Conservation (phyloP, 2,329 filamentous ascomycete genomes). For the Ascochyta clinopodiicola region DNA sequence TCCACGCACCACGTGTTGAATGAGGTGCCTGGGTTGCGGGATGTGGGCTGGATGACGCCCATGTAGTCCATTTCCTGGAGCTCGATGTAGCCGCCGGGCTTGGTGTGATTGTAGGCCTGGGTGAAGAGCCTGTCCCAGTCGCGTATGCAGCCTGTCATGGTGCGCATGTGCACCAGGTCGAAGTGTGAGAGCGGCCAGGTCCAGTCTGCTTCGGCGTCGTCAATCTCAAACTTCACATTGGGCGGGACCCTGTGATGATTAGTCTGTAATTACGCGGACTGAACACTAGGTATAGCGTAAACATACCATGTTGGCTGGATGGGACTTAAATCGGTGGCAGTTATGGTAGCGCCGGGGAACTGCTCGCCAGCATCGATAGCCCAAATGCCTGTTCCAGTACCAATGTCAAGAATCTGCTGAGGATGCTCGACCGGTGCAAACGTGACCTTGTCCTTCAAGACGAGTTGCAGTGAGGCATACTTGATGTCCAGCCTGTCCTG, state of each 20-base stretch:
- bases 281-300: background rate
- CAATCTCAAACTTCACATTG: conserved; percentile 38
- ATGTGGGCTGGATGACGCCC: conserved; percentile 33
- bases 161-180: conserved; percentile 63
- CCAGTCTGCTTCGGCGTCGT: conserved; percentile 40
- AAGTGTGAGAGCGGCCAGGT: conserved; percentile 56
- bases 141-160: conserved; percentile 60
- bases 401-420: conserved; percentile 39
- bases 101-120: conserved; percentile 54
- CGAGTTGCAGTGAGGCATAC: conserved; percentile 31
- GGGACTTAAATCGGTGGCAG: conserved; percentile 44
- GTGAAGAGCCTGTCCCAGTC: conserved; percentile 60
- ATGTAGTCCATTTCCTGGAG: conserved; percentile 42
- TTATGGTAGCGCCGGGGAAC: conserved; percentile 29
- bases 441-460: conserved; percentile 36
- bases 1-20: conserved; percentile 29
- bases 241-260: conserved; percentile 25
- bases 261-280: background rate
- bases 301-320: conserved; percentile 41
- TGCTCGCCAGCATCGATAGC: conserved; percentile 43
- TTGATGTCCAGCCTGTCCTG: conserved; percentile 33
- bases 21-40: conserved; percentile 38
- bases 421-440: conserved; percentile 38
- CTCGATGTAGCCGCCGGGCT: conserved; percentile 38
- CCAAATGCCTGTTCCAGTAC: conserved; percentile 45